A percentile compares a stretch with the other conserved stretches of the same genome.
phyloP scores from a whole-genome alignment of 495 filamentous ascomycete genomes.

The Hyaloscypha bicolor region DNA sequence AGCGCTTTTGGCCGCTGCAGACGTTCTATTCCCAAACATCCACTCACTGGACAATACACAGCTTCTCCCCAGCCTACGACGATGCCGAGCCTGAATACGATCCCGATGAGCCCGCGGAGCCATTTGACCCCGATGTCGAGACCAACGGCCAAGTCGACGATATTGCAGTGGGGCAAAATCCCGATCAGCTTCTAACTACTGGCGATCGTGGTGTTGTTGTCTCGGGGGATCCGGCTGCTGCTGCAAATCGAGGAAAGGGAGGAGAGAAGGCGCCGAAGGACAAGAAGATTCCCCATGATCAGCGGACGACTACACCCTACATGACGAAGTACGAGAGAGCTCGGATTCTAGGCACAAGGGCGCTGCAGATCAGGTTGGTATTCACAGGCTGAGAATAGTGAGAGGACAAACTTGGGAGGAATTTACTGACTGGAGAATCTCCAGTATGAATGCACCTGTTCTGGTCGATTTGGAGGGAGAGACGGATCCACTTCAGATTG shows the following conservation, averaged over 20 bases:
- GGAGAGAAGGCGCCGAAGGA: constrained; percentile 65
- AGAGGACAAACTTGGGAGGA: neutral
- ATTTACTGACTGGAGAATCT: constrained; percentile 17
- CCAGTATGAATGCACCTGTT: constrained; percentile 95
- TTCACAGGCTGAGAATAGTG: neutral
- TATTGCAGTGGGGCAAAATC: constrained; percentile 49
- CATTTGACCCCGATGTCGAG: constrained; percentile 54
- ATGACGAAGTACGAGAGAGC: constrained; percentile 99
- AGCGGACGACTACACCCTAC: constrained; percentile 92
- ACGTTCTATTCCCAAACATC: neutral
- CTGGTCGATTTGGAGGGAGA: constrained; percentile 96
- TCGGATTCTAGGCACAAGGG: constrained; percentile 87
- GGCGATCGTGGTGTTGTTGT: constrained; percentile 64
- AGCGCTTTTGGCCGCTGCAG: neutral
- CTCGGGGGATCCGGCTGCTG: constrained; percentile 74
- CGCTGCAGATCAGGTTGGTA: constrained; percentile 92
- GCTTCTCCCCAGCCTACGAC: constrained; percentile 51
- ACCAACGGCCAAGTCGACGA: constrained; percentile 39
- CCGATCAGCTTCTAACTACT: constrained; percentile 40
- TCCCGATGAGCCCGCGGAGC: constrained; percentile 57
- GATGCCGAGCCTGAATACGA: constrained; percentile 67
- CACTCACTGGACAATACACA: constrained; percentile 9
- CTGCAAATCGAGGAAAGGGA: constrained; percentile 53
- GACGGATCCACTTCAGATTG: constrained; percentile 96
- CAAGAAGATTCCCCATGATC: constrained; percentile 87